A percentile compares a stretch with the other conserved stretches of the same genome.
phyloP scores from a whole-genome alignment of 495 filamentous ascomycete species.

The Schizothecium vesticola region DNA sequence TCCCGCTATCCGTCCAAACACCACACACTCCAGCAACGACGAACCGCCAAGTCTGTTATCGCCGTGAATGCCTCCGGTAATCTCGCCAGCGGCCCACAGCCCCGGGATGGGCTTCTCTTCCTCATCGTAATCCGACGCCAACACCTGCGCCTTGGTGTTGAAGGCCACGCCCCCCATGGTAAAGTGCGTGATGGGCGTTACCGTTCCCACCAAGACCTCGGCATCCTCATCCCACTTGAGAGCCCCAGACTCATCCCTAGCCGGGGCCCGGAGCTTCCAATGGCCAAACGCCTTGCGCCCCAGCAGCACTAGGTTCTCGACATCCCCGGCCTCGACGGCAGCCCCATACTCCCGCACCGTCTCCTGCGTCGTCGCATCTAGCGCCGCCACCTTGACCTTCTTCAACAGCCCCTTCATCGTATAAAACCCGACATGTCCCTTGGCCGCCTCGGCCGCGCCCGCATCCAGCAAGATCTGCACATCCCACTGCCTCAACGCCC shows the following conservation, averaged over 20 bases:
- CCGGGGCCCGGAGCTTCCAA: slow-evolving; percentile 40
- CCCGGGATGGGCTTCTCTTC: slow-evolving; percentile 35
- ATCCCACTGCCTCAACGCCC: slow-evolving; percentile 51
- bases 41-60: slow-evolving; percentile 51
- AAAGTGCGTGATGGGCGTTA: slow-evolving; percentile 58
- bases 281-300: slow-evolving; percentile 46
- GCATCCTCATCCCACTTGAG: slow-evolving; percentile 33
- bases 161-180: slow-evolving; percentile 54
- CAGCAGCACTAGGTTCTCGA: slow-evolving; percentile 31
- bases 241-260: slow-evolving; percentile 17
- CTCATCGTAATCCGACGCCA: slow-evolving; percentile 27
- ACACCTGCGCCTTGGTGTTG: slow-evolving; percentile 38
- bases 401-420: slow-evolving; percentile 50
- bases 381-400: slow-evolving; percentile 47
- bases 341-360: slow-evolving; percentile 45
- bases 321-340: slow-evolving; percentile 25
- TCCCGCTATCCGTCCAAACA: slow-evolving; percentile 55
- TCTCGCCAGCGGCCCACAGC: slow-evolving; percentile 51
- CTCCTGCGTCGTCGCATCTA: slow-evolving; percentile 33
- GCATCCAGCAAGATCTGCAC: slow-evolving; percentile 52
- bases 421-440: slow-evolving; percentile 54
- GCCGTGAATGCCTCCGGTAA: slow-evolving; percentile 52
- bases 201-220: slow-evolving; percentile 48
- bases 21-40: slow-evolving; percentile 51
- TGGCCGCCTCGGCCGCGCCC: slow-evolving; percentile 45